Percentiles rank a stretch among this genome's conserved stretches.
These are phyloP conservation scores for Phytopythium cucurbitacearum DNA, from an alignment of 352 stramenopile genomes.

Conservation along the genomic window DNA sequence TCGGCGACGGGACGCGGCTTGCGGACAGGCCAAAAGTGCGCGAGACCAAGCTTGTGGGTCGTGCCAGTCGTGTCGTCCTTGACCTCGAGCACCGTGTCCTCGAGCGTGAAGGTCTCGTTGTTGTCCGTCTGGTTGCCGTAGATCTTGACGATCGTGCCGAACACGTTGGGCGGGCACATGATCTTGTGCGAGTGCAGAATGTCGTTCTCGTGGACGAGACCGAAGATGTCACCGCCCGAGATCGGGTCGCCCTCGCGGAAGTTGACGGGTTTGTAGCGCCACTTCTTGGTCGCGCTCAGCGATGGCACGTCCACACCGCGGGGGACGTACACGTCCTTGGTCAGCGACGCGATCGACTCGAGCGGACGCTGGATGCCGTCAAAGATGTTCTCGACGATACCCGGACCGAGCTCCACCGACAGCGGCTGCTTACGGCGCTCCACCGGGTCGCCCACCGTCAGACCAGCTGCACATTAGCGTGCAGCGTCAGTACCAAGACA, in stretches of 20 bases:
- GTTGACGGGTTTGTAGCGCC: constrained; percentile 93
- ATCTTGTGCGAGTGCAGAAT: constrained; percentile 99
- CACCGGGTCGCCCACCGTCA: constrained; percentile 98
- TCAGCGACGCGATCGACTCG: constrained; percentile 93
- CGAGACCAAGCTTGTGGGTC: constrained; percentile 95
- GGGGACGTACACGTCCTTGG: constrained; percentile 97
- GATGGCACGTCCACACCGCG: constrained; percentile 95
- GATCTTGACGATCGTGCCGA: constrained; percentile 98
- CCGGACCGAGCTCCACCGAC: constrained; percentile 98
- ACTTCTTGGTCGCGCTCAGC: constrained; percentile 91
- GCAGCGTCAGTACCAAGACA: background rate
- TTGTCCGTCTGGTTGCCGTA: constrained; percentile 95
- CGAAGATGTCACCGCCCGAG: constrained; percentile 97
- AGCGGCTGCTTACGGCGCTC: constrained; percentile 97
- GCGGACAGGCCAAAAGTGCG: constrained; percentile 98
- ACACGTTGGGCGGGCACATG: constrained; percentile 98
- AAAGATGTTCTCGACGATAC: constrained; percentile 99
- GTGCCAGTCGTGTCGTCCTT: constrained; percentile 94
- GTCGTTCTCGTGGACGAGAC: constrained; percentile 98
- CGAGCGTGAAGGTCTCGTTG: constrained; percentile 95
- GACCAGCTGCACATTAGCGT: constrained; percentile 49
- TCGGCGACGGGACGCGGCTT: constrained; percentile 96
- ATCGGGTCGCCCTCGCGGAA: constrained; percentile 95
- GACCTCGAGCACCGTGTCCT: constrained; percentile 98
- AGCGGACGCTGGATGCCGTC: constrained; percentile 99